Evolutionary conservation across 202 grass and related monocot genomes (phyloP), one percentile per base, ranked within the genome.

Genomic region (Elaeis oleifera): DNA sequence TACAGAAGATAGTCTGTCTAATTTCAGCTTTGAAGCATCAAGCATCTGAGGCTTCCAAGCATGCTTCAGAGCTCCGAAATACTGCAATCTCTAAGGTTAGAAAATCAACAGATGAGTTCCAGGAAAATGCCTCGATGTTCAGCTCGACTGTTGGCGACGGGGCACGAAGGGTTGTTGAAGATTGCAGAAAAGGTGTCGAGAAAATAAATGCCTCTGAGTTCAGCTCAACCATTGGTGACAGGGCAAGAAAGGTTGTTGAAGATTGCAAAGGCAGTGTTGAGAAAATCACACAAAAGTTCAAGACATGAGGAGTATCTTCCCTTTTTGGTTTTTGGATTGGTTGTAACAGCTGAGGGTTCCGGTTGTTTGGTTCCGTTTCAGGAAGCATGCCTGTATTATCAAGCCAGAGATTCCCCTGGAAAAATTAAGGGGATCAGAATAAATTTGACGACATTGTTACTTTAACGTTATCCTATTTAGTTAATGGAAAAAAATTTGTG

Each of bases 181-280:
- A 97, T 61, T 97, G 92, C 59, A 92, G 83, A 76, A 77, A 75
- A 21, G 74, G 92, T 13, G 31, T 97, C 11, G 36, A 14, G 36
- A 44, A 44, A 44, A 3, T 44, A 3, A 73, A 62, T 56, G 53
- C 56, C 13, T 57, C 24, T 4, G 17, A 32, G 8, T 61, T 90
- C 24, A 66, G 72, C 27, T 77, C 57, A 0, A 70, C 66, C 3
- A 5, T 82, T 3, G 76, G 48, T 4, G 84, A 84, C 21, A 91
- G 67, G 58, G 76, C 73, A 3, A 97, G 76, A 69, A 79, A 65
- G 80, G 64, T 92, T 7, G 69, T 71, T 14, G 92, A 84, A 53
- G 84, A 97, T 61, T 97, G 92, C 66, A 97, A 86, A 76, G 82
- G 74, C 18, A 71, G 92, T 13, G 31, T 97, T 61, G 84, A 79